These are phyloP conservation scores for Erodium texanum DNA, from an alignment of 441 rosid species.

Conservation along the genomic window DNA sequence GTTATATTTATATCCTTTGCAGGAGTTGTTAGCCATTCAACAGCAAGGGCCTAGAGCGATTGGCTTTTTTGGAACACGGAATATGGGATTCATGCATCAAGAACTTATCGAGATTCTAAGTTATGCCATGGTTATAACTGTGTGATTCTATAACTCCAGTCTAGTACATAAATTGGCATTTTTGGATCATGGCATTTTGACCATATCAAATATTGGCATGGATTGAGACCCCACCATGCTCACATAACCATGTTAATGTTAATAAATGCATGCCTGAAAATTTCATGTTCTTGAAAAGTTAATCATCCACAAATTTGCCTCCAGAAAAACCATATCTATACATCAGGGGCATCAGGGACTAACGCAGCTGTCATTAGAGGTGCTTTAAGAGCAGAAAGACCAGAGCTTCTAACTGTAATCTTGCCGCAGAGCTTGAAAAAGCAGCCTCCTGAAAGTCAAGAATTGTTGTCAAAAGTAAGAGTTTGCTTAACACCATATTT, in stretches of 20 bases:
- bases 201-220: slow-evolving; percentile 2
- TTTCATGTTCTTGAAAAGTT: slow-evolving; percentile 22
- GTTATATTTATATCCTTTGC: slow-evolving; percentile 19
- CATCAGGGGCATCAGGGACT: slow-evolving; percentile 97
- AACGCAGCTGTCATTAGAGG: slow-evolving; percentile 98
- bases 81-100: slow-evolving; percentile 97
- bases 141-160: slow-evolving; percentile 31
- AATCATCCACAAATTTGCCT: slow-evolving; percentile 10
- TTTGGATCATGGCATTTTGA: not conserved
- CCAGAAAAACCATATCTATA: slow-evolving; percentile 94
- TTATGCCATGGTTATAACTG: slow-evolving; percentile 92
- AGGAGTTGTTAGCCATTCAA: slow-evolving; percentile 90
- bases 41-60: slow-evolving; percentile 92
- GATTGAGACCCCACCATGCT: not conserved
- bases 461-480: slow-evolving; percentile 71
- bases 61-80: slow-evolving; percentile 86
- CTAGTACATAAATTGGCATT: not conserved
- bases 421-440: slow-evolving; percentile 86
- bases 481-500: slow-evolving; percentile 1
- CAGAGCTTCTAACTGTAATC: slow-evolving; percentile 81
- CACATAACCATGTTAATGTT: slow-evolving; percentile 3
- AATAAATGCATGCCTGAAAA: not conserved
- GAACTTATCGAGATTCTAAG: slow-evolving; percentile 90
- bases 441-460: slow-evolving; percentile 97
- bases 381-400: slow-evolving; percentile 90